A percentile compares a stretch with the other conserved stretches of the same genome.
Evolutionary conservation across 176 grass and related monocot species (phyloP).

Genomic region (Aegilops umbellulata): DNA sequence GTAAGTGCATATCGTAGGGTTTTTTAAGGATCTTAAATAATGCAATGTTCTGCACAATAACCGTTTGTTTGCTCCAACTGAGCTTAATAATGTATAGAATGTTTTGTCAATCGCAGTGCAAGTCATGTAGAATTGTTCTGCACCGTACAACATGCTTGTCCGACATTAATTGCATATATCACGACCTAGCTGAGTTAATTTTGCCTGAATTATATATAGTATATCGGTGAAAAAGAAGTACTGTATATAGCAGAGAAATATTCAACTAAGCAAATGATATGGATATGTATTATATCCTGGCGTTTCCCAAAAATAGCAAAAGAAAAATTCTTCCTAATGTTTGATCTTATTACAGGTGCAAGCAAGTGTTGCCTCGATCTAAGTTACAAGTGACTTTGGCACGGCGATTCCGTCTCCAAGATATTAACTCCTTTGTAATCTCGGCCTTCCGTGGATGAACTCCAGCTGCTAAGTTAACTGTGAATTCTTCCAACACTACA

Average conservation of each 20-base stretch:
- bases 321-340: not conserved
- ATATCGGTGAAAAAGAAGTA: not conserved
- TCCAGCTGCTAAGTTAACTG: not conserved
- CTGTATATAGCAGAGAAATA: not conserved
- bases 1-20: conserved; percentile 37
- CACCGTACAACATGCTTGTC: not conserved
- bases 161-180: not conserved
- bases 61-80: not conserved
- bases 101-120: not conserved
- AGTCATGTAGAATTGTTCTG: not conserved
- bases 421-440: not conserved
- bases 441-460: not conserved
- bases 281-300: not conserved
- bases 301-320: not conserved
- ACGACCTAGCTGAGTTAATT: not conserved
- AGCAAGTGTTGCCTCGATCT: not conserved
- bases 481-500: not conserved
- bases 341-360: not conserved
- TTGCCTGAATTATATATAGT: not conserved
- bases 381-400: not conserved
- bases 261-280: not conserved
- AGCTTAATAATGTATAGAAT: not conserved
- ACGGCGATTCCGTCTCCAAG: not conserved
- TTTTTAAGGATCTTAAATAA: not conserved
- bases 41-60: not conserved